Percentiles rank a stretch among this genome's conserved stretches.
phyloP scores from a whole-genome alignment of 352 stramenopile genomes.

The Pythium phragmitis region DNA sequence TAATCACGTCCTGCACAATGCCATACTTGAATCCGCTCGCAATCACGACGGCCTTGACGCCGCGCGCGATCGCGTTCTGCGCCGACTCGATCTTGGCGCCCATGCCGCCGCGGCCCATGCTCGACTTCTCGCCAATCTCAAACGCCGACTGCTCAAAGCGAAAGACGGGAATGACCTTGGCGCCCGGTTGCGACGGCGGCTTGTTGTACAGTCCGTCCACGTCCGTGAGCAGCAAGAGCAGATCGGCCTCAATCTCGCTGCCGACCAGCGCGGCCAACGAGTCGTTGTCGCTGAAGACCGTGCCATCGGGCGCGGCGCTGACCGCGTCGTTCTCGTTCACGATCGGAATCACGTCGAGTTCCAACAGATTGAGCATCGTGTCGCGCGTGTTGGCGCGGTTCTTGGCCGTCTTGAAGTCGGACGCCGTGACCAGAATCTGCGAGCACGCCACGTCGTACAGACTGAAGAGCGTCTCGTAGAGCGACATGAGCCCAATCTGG shows the following conservation, averaged over 20 bases:
- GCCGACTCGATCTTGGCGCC: slow-evolving; percentile 92
- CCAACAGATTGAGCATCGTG: slow-evolving; percentile 91
- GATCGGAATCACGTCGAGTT: slow-evolving; percentile 97
- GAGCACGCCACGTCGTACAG: slow-evolving; percentile 94
- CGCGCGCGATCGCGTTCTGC: slow-evolving; percentile 83
- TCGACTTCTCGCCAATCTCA: slow-evolving; percentile 81
- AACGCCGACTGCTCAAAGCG: slow-evolving; percentile 53
- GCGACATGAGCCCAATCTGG: slow-evolving; percentile 97
- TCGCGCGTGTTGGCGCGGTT: slow-evolving; percentile 85
- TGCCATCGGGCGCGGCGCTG: slow-evolving; percentile 69
- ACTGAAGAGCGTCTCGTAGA: slow-evolving; percentile 96
- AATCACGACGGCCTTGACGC: slow-evolving; percentile 93
- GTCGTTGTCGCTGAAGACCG: slow-evolving; percentile 97
- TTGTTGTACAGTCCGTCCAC: slow-evolving; percentile 96
- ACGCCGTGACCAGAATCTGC: slow-evolving; percentile 85
- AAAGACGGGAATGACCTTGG: slow-evolving; percentile 81
- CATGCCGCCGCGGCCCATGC: slow-evolving; percentile 93
- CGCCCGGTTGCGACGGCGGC: slow-evolving; percentile 65
- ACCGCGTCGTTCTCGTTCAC: slow-evolving; percentile 99
- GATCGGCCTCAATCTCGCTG: slow-evolving; percentile 90
- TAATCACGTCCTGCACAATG: slow-evolving; percentile 89
- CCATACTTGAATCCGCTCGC: slow-evolving; percentile 93
- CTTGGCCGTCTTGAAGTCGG: slow-evolving; percentile 83
- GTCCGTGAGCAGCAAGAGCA: slow-evolving; percentile 96
- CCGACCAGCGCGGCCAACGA: slow-evolving; percentile 87